phyloP scores from a whole-genome alignment of 2,329 filamentous ascomycete genomes.

The Botrytis byssoidea region DNA sequence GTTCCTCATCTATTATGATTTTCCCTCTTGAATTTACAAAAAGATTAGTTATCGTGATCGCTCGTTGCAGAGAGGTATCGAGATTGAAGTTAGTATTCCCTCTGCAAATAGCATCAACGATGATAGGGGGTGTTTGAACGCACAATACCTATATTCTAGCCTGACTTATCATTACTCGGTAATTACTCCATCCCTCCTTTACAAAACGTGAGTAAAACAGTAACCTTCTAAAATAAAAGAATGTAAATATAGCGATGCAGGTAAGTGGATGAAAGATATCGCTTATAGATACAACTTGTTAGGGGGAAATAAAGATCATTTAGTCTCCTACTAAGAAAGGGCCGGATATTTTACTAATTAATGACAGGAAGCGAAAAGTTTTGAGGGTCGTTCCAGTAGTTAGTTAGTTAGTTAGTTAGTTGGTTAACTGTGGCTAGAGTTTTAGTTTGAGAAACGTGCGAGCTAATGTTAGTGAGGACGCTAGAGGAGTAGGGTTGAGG shows the following conservation, averaged over 20 bases:
- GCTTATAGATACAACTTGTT: not conserved
- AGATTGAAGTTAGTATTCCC: too few relatives aligned
- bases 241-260: too few relatives aligned
- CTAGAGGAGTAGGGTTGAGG: not conserved
- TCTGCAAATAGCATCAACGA: too few relatives aligned
- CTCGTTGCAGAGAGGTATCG: too few relatives aligned
- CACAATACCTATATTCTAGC: accelerated
- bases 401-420: not conserved
- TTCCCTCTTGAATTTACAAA: too few relatives aligned
- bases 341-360: not conserved
- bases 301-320: not conserved
- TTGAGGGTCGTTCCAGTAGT: not conserved
- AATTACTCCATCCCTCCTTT: too few relatives aligned
- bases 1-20: too few relatives aligned
- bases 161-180: too few relatives aligned
- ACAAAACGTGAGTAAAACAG: too few relatives aligned
- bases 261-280: not conserved
- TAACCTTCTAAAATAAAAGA: too few relatives aligned
- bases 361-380: not conserved
- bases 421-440: not conserved
- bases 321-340: not conserved
- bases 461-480: not conserved
- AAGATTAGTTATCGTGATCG: too few relatives aligned
- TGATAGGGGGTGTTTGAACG: not conserved
- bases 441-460: not conserved